Base-by-base conservation (phyloP, 805 yeast genomes). In the Kuraishia floccosa region DNA sequence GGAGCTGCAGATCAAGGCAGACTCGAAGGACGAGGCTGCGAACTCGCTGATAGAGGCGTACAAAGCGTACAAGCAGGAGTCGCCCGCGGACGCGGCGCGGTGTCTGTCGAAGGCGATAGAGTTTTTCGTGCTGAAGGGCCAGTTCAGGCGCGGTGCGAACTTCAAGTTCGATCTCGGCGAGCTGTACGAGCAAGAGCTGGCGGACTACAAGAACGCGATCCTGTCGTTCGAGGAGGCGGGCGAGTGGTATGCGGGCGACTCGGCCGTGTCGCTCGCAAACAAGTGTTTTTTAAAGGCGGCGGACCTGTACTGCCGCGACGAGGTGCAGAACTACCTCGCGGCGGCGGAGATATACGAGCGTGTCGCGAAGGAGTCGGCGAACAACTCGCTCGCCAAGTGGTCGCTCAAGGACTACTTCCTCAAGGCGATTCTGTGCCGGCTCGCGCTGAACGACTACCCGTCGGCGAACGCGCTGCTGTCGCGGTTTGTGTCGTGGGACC, bases 71-170 rank as follows among this genome's bases (percentile, higher is more conserved):
- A 77, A 80, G 45, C 65, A 73, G 26, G 79, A 75, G 33, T 76
- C 79, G 22, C 91, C 86, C 3, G 62, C 60, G 8, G 81, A 73
- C 31, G 93, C 93, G 6, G 94, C 86, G 4, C 68, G 77, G 31
- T 74, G 84, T 4, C 63, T 91, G 39, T 68, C 70, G 35, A 69
- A 68, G 43, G 95, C 97, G 1, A 76, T 89, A 37, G 77, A 73
- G 39, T 67, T 84, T 49, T 89, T 87, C 54, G 85, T 94, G 2
- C 67, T 74, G 39, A 75, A 83, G 43, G 99, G 99, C 9, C 96
- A 89, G 53, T 91, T 91, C 58, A 75, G 98, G 52, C 68, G 97
- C 52, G 96, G 94, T 16, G 98, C 98, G 9, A 85, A 85, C 49
- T 87, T 81, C 60, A 80, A 87, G 50, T 73, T 80, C 63, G 98